Evolutionary conservation across 2,329 filamentous ascomycete genomes (phyloP).

Genomic region (Ceratocystis ficicola): DNA sequence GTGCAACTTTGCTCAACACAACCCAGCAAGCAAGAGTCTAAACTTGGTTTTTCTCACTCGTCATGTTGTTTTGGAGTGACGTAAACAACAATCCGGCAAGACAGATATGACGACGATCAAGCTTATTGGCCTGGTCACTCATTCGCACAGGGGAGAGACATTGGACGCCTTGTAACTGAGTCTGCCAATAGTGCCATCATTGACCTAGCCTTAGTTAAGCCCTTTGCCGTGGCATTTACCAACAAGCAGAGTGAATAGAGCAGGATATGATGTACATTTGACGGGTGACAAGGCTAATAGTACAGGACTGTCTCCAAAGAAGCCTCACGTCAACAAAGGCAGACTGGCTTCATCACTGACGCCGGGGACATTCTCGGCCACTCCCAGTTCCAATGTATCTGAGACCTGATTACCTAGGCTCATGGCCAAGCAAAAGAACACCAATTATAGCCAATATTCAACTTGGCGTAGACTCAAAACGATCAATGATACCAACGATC

Average conservation of each 20-base stretch:
- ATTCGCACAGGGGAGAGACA: not conserved
- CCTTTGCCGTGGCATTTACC: not conserved
- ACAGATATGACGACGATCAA: conserved; percentile 4
- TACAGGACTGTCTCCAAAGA: not conserved
- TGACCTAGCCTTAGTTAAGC: not conserved
- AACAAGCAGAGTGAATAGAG: not conserved
- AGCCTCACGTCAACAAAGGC: not conserved
- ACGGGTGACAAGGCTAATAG: not conserved
- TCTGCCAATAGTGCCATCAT: not conserved
- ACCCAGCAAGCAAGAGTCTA: not conserved
- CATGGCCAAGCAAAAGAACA: not conserved
- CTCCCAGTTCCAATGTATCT: not conserved
- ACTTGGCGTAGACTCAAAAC: not conserved
- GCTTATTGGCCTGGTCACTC: conserved; percentile 1
- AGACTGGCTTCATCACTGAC: not conserved
- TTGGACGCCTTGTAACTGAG: not conserved
- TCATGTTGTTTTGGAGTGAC: conserved; percentile 14
- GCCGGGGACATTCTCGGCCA: not conserved
- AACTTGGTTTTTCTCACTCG: not conserved
- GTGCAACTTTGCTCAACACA: not conserved
- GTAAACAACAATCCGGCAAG: not conserved
- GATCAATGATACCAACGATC: not conserved
- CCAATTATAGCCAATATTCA: not conserved
- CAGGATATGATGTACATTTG: not conserved
- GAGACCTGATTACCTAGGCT: not conserved